A percentile compares a stretch with the other conserved stretches of the same genome.
These are phyloP conservation scores for Cytospora chrysosperma DNA, from an alignment of 2,329 filamentous ascomycete genomes.

Conservation along the genomic window DNA sequence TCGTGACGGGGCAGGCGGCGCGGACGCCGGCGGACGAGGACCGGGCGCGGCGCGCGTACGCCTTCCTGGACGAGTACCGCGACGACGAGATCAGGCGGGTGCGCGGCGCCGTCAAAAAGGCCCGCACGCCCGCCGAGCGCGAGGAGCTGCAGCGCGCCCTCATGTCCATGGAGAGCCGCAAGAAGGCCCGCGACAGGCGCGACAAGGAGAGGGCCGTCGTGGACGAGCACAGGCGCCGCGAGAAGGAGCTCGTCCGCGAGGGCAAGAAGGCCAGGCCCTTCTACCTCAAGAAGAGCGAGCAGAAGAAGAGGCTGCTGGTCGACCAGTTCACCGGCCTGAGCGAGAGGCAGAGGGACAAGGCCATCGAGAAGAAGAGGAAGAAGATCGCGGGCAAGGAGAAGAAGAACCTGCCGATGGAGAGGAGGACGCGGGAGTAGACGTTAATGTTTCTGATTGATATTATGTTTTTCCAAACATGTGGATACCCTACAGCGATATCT, in stretches of 20 bases:
- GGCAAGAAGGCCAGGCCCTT: constrained; percentile 89
- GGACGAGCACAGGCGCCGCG: constrained; percentile 72
- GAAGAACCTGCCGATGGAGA: constrained; percentile 64
- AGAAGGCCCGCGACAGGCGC: constrained; percentile 68
- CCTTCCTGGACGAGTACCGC: constrained; percentile 85
- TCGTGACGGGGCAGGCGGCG: constrained; percentile 38
- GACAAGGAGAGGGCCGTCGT: constrained; percentile 69
- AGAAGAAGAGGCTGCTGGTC: constrained; percentile 81
- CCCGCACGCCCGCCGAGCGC: constrained; percentile 64
- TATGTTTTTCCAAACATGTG: not conserved
- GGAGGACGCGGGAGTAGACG: constrained; percentile 39
- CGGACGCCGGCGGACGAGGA: constrained; percentile 50
- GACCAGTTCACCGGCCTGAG: constrained; percentile 82
- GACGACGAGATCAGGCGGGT: constrained; percentile 79
- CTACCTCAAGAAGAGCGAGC: constrained; percentile 87
- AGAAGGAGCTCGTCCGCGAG: constrained; percentile 81
- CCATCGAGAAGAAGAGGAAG: constrained; percentile 84
- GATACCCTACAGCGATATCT: not conserved
- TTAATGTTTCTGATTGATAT: not conserved
- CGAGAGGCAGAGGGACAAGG: constrained; percentile 77
- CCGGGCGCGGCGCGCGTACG: constrained; percentile 70
- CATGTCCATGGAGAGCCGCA: constrained; percentile 73
- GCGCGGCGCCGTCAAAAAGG: constrained; percentile 61
- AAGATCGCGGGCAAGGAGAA: constrained; percentile 85
- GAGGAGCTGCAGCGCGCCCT: constrained; percentile 72